phyloP scores from a whole-genome alignment of 2,329 filamentous ascomycete genomes.

The Epichloe uncinata region DNA sequence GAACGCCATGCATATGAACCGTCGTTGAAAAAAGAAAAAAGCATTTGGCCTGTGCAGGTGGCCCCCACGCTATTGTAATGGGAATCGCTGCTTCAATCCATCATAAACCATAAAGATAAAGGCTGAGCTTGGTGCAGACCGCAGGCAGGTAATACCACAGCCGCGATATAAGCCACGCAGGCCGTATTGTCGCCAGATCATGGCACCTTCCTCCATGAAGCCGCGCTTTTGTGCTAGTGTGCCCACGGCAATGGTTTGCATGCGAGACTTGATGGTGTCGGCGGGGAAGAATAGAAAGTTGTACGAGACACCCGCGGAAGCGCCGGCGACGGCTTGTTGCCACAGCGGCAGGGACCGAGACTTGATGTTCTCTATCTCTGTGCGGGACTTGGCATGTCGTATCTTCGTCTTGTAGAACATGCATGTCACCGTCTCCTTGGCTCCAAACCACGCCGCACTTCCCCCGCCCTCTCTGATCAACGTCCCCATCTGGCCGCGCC shows the following conservation, averaged over 20 bases:
- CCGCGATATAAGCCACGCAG: constrained; percentile 80
- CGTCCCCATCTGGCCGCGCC: constrained; percentile 89
- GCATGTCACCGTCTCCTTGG: constrained; percentile 67
- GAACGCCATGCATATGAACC: constrained; percentile 5
- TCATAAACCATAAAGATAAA: constrained; percentile 97
- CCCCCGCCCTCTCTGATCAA: constrained; percentile 89
- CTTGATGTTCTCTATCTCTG: constrained; percentile 27
- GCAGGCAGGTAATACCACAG: constrained; percentile 81
- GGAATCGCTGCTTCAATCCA: constrained; percentile 59
- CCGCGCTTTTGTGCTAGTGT: constrained; percentile 41
- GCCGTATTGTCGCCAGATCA: constrained; percentile 73
- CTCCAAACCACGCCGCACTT: constrained; percentile 88
- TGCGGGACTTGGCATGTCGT: constrained; percentile 23
- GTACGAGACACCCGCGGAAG: constrained; percentile 80
- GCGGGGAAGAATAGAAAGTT: constrained; percentile 97
- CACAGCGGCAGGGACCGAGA: constrained; percentile 56
- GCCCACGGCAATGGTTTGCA: constrained; percentile 75
- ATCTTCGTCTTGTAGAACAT: constrained; percentile 51
- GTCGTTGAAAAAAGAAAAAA: constrained; percentile 7
- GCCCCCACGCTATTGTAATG: constrained; percentile 24
- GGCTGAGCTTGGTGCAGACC: constrained; percentile 88
- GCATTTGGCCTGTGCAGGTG: no score
- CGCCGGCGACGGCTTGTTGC: constrained; percentile 80
- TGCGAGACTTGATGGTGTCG: constrained; percentile 92
- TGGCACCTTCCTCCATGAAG: constrained; percentile 58